These are phyloP conservation scores for Scytalidium sp. DNA, from an alignment of 2,329 filamentous ascomycete genomes.

Conservation along the genomic window DNA sequence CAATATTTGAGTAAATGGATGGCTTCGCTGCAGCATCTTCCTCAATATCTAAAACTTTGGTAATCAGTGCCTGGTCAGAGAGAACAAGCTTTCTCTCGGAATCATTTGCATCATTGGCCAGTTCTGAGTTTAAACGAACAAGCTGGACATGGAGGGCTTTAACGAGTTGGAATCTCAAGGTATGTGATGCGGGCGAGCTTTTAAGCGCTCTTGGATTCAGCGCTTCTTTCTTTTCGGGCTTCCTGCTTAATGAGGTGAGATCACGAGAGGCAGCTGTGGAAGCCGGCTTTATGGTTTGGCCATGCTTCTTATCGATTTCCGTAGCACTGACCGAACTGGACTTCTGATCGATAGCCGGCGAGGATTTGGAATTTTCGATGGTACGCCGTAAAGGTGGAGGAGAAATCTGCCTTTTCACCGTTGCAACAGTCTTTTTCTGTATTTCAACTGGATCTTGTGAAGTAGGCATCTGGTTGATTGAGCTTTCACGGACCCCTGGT, in stretches of 20 bases:
- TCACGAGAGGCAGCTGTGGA: not conserved
- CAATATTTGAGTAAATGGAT: constrained; percentile 75
- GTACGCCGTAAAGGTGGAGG: constrained; percentile 23
- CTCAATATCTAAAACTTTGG: constrained; percentile 72
- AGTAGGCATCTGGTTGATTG: not conserved
- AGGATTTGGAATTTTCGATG: constrained; percentile 4
- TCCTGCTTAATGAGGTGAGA: not conserved
- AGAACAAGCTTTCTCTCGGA: constrained; percentile 54
- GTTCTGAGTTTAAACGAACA: constrained; percentile 61
- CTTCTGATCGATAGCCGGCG: not conserved
- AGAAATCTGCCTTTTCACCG: constrained; percentile 15
- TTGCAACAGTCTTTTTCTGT: not conserved
- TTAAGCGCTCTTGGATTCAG: constrained; percentile 67
- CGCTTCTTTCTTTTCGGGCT: constrained; percentile 39
- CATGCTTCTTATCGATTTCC: not conserved
- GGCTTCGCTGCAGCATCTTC: constrained; percentile 68
- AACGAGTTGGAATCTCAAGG: constrained; percentile 54
- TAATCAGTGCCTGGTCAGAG: constrained; percentile 64
- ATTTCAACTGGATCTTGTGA: not conserved
- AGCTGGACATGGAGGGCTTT: constrained; percentile 64
- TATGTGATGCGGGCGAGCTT: constrained; percentile 53
- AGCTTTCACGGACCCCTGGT: not conserved
- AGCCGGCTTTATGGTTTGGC: not conserved
- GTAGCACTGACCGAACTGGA: not conserved
- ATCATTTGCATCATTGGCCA: constrained; percentile 49